Conservation (phyloP, 257 asterid genomes). For the Nicotiana tabacum region DNA sequence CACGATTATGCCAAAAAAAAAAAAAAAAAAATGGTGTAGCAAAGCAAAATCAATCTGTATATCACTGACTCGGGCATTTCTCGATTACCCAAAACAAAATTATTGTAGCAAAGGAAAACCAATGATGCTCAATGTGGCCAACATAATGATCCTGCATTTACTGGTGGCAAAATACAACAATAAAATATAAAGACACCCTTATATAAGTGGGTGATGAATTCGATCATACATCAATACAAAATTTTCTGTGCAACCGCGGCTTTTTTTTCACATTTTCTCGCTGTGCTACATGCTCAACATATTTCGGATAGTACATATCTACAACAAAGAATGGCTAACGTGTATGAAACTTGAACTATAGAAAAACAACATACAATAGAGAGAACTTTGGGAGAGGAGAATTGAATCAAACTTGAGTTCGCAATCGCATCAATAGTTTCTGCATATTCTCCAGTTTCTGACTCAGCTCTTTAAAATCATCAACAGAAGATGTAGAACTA, state of each 20-base stretch:
- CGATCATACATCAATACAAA: constrained; percentile 2
- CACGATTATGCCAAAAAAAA: too few species aligned
- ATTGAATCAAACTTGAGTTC: constrained; percentile 37
- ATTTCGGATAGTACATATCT: neutral
- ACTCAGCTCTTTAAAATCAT: constrained; percentile 48
- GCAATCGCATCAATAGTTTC: constrained; percentile 52
- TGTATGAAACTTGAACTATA: constrained; percentile 2
- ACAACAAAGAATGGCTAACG: constrained; percentile 28
- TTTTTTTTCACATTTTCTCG: constrained; percentile 15
- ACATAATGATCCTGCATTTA: constrained; percentile 2
- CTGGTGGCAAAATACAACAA: neutral
- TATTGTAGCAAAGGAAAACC: neutral
- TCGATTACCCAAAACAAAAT: too few species aligned
- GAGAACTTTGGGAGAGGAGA: neutral
- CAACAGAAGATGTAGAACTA: constrained; percentile 40
- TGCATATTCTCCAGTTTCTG: constrained; percentile 84
- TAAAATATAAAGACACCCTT: neutral
- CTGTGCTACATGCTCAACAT: constrained; percentile 11
- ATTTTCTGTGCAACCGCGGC: neutral
- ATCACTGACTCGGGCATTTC: too few species aligned
- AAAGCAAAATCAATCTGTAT: too few species aligned
- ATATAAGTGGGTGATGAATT: neutral
- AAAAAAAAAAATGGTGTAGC: too few species aligned
- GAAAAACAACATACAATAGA: neutral
- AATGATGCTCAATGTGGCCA: neutral